phyloP scores from a whole-genome alignment of 208 protist genomes.

The Trypanosoma boissoni region DNA sequence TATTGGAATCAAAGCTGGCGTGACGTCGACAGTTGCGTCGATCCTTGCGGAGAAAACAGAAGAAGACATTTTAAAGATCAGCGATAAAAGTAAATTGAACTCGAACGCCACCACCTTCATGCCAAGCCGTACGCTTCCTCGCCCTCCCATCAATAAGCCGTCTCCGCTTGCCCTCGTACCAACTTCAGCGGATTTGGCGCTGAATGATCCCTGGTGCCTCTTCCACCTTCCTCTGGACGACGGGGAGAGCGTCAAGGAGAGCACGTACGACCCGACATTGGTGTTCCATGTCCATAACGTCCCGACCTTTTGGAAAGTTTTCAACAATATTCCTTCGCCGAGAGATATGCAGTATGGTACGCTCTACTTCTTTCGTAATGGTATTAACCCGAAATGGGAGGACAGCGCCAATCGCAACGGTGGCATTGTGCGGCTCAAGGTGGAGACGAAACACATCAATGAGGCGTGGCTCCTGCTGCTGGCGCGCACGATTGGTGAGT shows the following conservation, averaged over 20 bases:
- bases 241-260: slow-evolving; percentile 66
- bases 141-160: slow-evolving; percentile 50
- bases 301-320: slow-evolving; percentile 86
- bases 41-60: slow-evolving; percentile 41
- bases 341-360: slow-evolving; percentile 75
- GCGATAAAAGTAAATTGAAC: slow-evolving; percentile 50
- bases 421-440: slow-evolving; percentile 74
- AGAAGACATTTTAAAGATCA: slow-evolving; percentile 58
- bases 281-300: slow-evolving; percentile 82
- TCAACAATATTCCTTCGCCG: slow-evolving; percentile 92
- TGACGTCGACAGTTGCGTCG: slow-evolving; percentile 23
- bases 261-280: slow-evolving; percentile 76
- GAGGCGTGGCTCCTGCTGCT: slow-evolving; percentile 82
- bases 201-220: slow-evolving; percentile 78
- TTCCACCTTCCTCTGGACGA: slow-evolving; percentile 57
- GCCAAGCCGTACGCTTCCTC: slow-evolving; percentile 62
- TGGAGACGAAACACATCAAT: slow-evolving; percentile 39
- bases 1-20: slow-evolving; percentile 8
- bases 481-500: slow-evolving; percentile 78
- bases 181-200: slow-evolving; percentile 52
- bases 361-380: slow-evolving; percentile 94
- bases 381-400: slow-evolving; percentile 96
- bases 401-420: slow-evolving; percentile 87
- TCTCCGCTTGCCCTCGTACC: slow-evolving; percentile 57
- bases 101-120: slow-evolving; percentile 52